Evolutionary conservation across 2,329 filamentous ascomycete species (phyloP), one percentile per base, ranked within the genome.

Genomic region (Diaporthe vaccinii): DNA sequence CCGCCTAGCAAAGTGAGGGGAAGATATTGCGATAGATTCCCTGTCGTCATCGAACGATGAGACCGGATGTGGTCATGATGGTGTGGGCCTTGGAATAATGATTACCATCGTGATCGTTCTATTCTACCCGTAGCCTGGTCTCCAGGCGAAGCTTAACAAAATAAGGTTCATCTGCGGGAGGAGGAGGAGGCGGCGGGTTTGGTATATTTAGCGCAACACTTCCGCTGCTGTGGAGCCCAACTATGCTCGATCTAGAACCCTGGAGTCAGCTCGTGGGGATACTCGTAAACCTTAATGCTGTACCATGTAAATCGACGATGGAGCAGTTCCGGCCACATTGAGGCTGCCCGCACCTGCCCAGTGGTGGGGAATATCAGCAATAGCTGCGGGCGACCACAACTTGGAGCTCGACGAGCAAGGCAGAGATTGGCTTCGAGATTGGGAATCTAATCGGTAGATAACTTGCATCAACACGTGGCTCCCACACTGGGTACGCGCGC

Each of bases 101-200:
- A 10, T 12, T 9, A 39, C 22, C 7, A 12, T 53, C 65, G 31
- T 39, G 46, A n/a, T 17, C n/a, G 25, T 9, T 51, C 28, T 39
- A 2, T 22, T 14, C 28, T 39, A 9, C 28, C 4, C 34, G 15
- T 58, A 58, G 28, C n/a, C 28, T 39, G 10, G 62, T n/a, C 46
- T 12, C n/a, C 15, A 72, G 69, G 55, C 39, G 34, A 36, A 51
- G 70, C 58, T 51, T 49, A 44, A 61, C 20, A 28, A 41, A 61
- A 41, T 62, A 72, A 72, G 57, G 70, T 72, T 72, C 53, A 15
- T 72, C 22, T 14, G 9, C 31, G 46, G 41, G 28, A 28, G 55
- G 31, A 25, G 57, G 46, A 41, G 58, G 5, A 34, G 14, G 15
- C 57, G 31, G 55, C 28, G n/a, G 34, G 70, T 22, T 39, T 20